Conservation (phyloP, 1,284 basidiomycete genomes). For the Erythrobasidium hasegawianum region DNA sequence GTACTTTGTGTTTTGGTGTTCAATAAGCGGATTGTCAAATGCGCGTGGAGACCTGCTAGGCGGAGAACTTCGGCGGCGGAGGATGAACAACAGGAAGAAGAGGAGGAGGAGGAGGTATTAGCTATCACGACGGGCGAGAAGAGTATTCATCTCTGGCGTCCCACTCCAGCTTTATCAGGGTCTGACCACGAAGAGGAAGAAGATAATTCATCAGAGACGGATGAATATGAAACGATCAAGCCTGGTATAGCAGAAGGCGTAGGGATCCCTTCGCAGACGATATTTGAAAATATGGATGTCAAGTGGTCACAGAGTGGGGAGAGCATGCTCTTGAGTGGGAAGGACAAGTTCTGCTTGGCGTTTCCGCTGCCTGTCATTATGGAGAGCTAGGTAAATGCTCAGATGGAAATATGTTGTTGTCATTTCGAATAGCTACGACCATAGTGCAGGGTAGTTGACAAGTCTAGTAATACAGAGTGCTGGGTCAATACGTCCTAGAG, state of each 20-base stretch:
- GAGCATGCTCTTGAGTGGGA: conserved; percentile 14
- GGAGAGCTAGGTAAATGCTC: no score
- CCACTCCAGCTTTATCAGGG: not conserved
- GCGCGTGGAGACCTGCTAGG: conserved; percentile 17
- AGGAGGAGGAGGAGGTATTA: conserved; percentile 14
- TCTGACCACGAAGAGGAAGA: conserved; percentile 8
- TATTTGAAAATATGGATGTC: conserved; percentile 9
- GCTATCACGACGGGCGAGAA: conserved; percentile 29
- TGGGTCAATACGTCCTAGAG: no score
- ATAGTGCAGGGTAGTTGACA: not conserved
- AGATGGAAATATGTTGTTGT: not conserved
- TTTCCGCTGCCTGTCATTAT: conserved; percentile 15
- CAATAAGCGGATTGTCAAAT: not conserved
- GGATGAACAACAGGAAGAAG: not conserved
- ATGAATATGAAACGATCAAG: not conserved
- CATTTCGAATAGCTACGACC: not conserved
- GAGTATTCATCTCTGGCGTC: conserved; percentile 22
- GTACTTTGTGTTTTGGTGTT: conserved; percentile 11
- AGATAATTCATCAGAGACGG: not conserved
- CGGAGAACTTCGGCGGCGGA: not conserved
- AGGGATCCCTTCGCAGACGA: conserved; percentile 15
- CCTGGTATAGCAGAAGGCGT: conserved; percentile 16
- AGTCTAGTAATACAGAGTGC: no score
- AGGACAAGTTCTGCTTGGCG: conserved; percentile 23
- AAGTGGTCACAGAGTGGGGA: conserved; percentile 14